phyloP scores from a whole-genome alignment of 345 rosid species.

The Combretum micranthum region DNA sequence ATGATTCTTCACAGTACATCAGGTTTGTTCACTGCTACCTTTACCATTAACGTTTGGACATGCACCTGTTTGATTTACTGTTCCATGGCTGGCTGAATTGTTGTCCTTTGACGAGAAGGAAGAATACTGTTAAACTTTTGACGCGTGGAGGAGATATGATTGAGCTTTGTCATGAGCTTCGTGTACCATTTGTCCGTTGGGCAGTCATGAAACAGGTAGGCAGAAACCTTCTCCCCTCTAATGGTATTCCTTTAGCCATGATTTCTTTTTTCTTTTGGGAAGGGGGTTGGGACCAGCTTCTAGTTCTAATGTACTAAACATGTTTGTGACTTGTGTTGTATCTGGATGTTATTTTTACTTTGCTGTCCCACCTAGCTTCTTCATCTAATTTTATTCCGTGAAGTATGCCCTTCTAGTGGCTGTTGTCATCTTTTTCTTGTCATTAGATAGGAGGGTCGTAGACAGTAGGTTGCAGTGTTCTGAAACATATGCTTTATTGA shows the following conservation, averaged over 20 bases:
- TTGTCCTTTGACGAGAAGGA: slow-evolving; percentile 30
- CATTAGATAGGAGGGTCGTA: too few relatives aligned
- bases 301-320: too few relatives aligned
- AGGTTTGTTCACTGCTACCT: slow-evolving; percentile 34
- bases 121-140: slow-evolving; percentile 81
- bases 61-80: too few relatives aligned
- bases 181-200: slow-evolving; percentile 81
- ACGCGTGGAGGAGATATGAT: slow-evolving; percentile 87
- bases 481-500: neutral
- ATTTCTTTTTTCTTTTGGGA: neutral
- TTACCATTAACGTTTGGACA: slow-evolving; percentile 9
- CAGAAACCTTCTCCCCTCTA: neutral
- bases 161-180: slow-evolving; percentile 87
- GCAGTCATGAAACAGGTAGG: slow-evolving; percentile 60
- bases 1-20: slow-evolving; percentile 48
- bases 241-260: neutral
- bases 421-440: too few relatives aligned
- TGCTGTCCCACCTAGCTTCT: too few relatives aligned
- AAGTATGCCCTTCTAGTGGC: neutral
- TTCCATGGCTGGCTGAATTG: slow-evolving; percentile 14
- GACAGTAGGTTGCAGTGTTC: neutral
- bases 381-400: slow-evolving; percentile 1
- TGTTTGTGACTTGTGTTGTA: too few relatives aligned
- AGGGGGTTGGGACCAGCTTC: too few relatives aligned
- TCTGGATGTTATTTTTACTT: too few relatives aligned